These are phyloP conservation scores for Stellera chamaejasme DNA, from an alignment of 345 rosid genomes.

Conservation along the genomic window DNA sequence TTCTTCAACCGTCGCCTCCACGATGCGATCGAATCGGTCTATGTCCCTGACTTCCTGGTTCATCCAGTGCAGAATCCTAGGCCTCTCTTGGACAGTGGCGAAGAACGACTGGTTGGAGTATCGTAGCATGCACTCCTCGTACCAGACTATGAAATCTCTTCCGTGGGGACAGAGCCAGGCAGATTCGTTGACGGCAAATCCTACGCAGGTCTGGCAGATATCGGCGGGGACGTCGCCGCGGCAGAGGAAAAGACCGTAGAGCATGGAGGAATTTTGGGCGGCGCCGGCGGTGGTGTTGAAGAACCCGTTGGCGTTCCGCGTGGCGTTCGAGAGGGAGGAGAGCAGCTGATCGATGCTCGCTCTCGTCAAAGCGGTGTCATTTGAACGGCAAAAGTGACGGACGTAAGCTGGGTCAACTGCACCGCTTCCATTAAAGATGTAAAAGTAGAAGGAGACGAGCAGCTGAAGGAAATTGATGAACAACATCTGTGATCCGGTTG, in stretches of 20 bases:
- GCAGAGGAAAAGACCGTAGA: conserved; percentile 22
- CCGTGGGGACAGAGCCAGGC: conserved; percentile 5
- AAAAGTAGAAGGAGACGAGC: too few species aligned
- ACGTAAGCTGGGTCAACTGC: background rate
- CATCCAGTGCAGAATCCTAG: background rate
- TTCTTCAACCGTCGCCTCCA: conserved; percentile 1
- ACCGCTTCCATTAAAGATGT: conserved; percentile 5
- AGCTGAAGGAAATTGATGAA: too few species aligned
- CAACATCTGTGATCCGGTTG: too few species aligned
- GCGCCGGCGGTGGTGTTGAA: background rate
- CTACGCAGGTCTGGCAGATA: conserved; percentile 4
- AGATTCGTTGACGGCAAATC: background rate
- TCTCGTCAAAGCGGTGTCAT: background rate
- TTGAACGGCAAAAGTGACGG: too few species aligned
- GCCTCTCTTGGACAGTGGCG: background rate
- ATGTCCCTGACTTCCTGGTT: background rate
- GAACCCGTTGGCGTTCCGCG: background rate
- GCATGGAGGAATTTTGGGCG: background rate
- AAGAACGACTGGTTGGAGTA: conserved; percentile 7
- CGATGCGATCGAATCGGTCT: background rate
- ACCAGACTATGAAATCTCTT: conserved; percentile 7
- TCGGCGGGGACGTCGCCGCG: conserved; percentile 18
- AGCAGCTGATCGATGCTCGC: too few species aligned
- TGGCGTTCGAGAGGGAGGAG: background rate
- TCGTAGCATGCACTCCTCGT: conserved; percentile 16